Evolutionary conservation across 2,329 filamentous ascomycete genomes (phyloP), one percentile per base, ranked within the genome.

Genomic region (Penicillium freii): DNA sequence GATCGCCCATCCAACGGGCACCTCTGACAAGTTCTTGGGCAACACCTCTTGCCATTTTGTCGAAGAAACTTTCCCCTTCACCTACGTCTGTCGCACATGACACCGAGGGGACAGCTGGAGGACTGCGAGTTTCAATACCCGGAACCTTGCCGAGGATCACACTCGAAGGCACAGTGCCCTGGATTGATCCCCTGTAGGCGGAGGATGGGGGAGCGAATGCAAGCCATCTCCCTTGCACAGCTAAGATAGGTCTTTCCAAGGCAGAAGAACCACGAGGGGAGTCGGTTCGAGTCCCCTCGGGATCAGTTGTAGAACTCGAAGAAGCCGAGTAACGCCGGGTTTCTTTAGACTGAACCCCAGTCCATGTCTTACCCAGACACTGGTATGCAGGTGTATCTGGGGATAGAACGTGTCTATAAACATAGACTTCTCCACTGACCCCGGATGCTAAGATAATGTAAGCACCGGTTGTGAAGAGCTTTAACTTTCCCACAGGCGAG

Each of bases 331-430:
- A 76, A 57, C 78, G 73, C 47, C 78, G 72, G 29, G 67, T 61
- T 51, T 77, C 71, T 43, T 70, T 71, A 15, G 71, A 83, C 69
- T 94, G 90, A 29, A 96, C 79, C 44, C 87, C 87, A 0, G 94
- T 97, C 94, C 94, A 99, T 19, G 95, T 78, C 76, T 99, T 99
- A 21, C 88, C 92, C 54, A 94, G 80, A 67, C 92, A 97, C 57
- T 80, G 78, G 69, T 85, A 88, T 15, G 61, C 58, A 33, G 60
- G 62, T 11, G 60, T 56, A 17, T 59, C 57, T 15, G 62, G 64
- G 45, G 63, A 62, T 25, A 55, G 59, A 38, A 60, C 65, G 52
- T 73, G 61, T 33, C 79, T 71, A 82, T 87, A 97, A 8, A 96
- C 79, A 81, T 89, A 96, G 45, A 93, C 87, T 75, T 97, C 93